Evolutionary conservation across 257 asterid species (phyloP).

Genomic region (Ophiorrhiza pumila): DNA sequence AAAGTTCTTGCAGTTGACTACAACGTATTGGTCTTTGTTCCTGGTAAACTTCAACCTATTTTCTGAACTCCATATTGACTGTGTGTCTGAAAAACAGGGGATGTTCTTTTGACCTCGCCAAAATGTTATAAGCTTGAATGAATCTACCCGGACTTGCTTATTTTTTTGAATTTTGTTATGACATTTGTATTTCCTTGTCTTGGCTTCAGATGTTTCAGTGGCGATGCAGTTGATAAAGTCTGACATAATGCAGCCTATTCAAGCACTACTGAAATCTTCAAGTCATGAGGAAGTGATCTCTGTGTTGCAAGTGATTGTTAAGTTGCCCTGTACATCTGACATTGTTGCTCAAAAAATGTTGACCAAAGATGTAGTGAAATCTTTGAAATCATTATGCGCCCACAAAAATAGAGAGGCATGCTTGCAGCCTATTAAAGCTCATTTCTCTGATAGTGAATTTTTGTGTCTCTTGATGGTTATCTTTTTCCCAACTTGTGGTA

Average conservation of each 20-base stretch:
- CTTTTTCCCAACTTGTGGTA: constrained; percentile 66
- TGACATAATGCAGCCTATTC: constrained; percentile 95
- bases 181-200: constrained; percentile 8
- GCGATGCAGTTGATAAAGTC: constrained; percentile 92
- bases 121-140: not conserved
- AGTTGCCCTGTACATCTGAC: constrained; percentile 84
- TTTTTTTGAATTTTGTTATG: not conserved
- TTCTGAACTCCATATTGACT: not conserved
- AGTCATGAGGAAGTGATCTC: constrained; percentile 78
- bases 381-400: constrained; percentile 74
- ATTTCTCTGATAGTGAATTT: not conserved
- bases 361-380: constrained; percentile 79
- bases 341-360: constrained; percentile 83
- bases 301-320: constrained; percentile 85
- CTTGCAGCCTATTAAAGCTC: constrained; percentile 25
- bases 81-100: not conserved
- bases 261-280: constrained; percentile 76
- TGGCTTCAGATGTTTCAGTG: constrained; percentile 74
- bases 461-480: constrained; percentile 11
- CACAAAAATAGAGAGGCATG: constrained; percentile 89
- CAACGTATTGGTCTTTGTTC: constrained; percentile 83
- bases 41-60: constrained; percentile 56
- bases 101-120: not conserved
- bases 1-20: constrained; percentile 91
- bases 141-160: not conserved